Evolutionary conservation across 2,329 filamentous ascomycete species (phyloP), one percentile per base, ranked within the genome.

Genomic region (Harringtonia lauricola): DNA sequence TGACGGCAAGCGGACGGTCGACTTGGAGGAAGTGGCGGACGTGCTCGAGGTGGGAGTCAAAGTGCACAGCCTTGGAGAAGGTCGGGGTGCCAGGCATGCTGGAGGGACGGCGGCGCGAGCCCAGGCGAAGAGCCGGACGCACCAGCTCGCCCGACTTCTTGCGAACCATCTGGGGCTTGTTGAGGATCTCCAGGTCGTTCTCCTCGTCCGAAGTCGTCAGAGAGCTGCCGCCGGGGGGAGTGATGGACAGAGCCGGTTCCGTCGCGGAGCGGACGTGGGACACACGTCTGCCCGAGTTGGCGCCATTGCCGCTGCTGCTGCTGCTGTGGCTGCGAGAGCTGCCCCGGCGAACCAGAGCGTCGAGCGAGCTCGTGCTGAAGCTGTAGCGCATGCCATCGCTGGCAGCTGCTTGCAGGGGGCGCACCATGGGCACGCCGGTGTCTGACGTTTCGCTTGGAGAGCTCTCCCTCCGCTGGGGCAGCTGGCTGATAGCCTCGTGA

Each of bases 141-240:
- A 98, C 92, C 30, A 98, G 74, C 65, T 98, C 92, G 29, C 92
- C 92, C 33, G 92, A 96, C 72, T 98, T 98, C 70, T 98, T 98
- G 55, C 92, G 81, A 12, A 98, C 81, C 79, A 96, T 94, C 43
- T 81, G 80, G n/a, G 89, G 88, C 65, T 92, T 94, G 64, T 89
- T 94, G 54, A 67, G 71, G 50, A 59, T 62, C 44, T 81, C 65
- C 61, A 78, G 65, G 56, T 72, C 81, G 51, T 63, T 76, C 57
- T 82, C 80, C 48, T 85, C 79, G 39, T 81, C 78, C 1, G 76
- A 79, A 9, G 59, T 63, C 3, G 66, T 66, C 28, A 68, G 49
- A 2, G 74, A 76, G 44, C 65, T 69, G 34, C 72, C 71, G 13
- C 61, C 58, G 1, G 71, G 70, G 48, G 67, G 66, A 21, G 58